Evolutionary conservation across 352 stramenopile species (phyloP).

Genomic region (Halophytophthora batemanensis): DNA sequence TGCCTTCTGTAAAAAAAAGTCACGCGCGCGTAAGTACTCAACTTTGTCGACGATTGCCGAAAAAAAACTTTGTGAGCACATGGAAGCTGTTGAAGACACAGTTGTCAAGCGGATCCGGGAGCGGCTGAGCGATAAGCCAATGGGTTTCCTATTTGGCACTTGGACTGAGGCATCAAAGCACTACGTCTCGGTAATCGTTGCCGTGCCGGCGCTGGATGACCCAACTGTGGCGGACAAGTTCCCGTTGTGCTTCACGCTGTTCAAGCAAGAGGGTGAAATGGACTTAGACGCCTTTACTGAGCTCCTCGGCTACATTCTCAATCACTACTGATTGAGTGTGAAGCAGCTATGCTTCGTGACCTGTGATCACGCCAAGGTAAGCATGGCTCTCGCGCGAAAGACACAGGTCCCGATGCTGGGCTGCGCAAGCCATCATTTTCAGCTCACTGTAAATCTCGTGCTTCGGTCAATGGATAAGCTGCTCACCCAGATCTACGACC

Average conservation of each 20-base stretch:
- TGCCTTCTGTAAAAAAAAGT: slow-evolving; percentile 3
- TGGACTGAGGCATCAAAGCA: slow-evolving; percentile 1
- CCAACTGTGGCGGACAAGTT: slow-evolving; percentile 5
- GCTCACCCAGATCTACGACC: too few species aligned
- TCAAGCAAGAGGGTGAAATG: background rate
- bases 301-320: background rate
- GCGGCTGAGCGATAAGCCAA: background rate
- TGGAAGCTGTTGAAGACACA: background rate
- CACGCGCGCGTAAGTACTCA: slow-evolving; percentile 1
- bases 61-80: background rate
- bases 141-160: slow-evolving; percentile 2
- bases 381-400: background rate
- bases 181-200: slow-evolving; percentile 3
- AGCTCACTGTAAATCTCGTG: too few species aligned
- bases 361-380: too few species aligned
- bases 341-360: too few species aligned
- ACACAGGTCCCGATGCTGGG: too few species aligned
- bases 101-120: background rate
- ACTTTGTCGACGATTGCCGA: background rate
- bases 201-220: background rate
- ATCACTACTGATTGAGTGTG: background rate
- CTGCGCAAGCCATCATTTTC: too few species aligned
- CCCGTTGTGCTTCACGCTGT: background rate
- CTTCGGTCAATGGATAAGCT: too few species aligned
- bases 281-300: background rate